These are phyloP conservation scores for Coriolopsis trogii DNA, from an alignment of 1,284 basidiomycete genomes.

Conservation along the genomic window DNA sequence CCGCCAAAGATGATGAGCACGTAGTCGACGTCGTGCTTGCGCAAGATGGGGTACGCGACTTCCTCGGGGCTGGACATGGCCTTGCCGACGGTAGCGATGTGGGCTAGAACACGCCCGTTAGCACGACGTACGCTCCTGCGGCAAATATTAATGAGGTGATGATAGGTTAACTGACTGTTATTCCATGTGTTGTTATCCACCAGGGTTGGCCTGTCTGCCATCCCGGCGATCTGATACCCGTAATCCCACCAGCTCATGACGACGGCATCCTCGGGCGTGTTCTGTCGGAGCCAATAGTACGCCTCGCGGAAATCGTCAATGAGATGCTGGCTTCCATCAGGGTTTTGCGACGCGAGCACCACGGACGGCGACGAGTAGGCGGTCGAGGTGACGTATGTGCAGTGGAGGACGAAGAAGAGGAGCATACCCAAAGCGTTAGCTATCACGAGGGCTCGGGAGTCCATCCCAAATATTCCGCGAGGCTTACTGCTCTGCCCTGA, in stretches of 20 bases:
- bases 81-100: constrained; percentile 97
- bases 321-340: constrained; percentile 90
- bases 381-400: constrained; percentile 94
- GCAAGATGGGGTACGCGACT: constrained; percentile 94
- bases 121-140: constrained; percentile 15
- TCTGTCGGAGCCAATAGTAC: constrained; percentile 99
- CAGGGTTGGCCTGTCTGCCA: constrained; percentile 96
- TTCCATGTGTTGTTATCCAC: constrained; percentile 99
- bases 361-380: constrained; percentile 99
- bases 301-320: constrained; percentile 99
- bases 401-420: constrained; percentile 91
- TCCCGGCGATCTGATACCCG: constrained; percentile 98
- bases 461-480: constrained; percentile 82
- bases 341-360: constrained; percentile 82
- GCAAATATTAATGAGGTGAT: background rate
- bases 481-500: constrained; percentile 35
- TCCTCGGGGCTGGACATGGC: constrained; percentile 97
- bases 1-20: constrained; percentile 98
- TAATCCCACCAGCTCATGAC: constrained; percentile 99
- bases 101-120: constrained; percentile 49
- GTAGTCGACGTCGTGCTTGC: constrained; percentile 98
- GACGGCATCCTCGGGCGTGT: constrained; percentile 90
- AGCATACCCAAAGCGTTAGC: constrained; percentile 82
- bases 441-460: constrained; percentile 81
- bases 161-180: constrained; percentile 73